Evolutionary conservation across 345 rosid genomes (phyloP).

Genomic region (Raphanus raphanistrum): DNA sequence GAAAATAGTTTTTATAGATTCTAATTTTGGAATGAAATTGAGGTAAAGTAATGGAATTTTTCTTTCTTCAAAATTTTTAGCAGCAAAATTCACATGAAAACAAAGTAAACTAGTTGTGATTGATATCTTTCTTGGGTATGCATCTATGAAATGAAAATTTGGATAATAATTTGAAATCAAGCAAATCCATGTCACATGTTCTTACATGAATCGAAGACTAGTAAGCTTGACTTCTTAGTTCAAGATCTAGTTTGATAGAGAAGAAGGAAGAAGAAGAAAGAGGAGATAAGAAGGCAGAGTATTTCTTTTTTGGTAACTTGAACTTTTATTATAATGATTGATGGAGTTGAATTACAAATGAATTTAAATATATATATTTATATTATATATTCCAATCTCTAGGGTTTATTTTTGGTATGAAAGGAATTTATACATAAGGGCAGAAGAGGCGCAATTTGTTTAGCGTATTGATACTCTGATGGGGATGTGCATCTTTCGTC

Average conservation of each 20-base stretch:
- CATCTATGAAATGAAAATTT: background rate
- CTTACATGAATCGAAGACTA: slow-evolving; percentile 24
- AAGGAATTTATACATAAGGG: slow-evolving; percentile 37
- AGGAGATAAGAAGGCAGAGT: slow-evolving; percentile 31
- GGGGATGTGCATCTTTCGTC: slow-evolving; percentile 27
- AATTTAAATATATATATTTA: background rate
- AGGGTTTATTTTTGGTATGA: slow-evolving; percentile 39
- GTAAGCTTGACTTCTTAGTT: slow-evolving; percentile 28
- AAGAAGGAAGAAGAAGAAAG: slow-evolving; percentile 4
- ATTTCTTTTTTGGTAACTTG: slow-evolving; percentile 28
- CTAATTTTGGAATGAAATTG: background rate
- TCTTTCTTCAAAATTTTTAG: background rate
- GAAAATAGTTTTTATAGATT: background rate
- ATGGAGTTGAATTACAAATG: slow-evolving; percentile 16
- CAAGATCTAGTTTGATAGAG: slow-evolving; percentile 25
- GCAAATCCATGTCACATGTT: slow-evolving; percentile 1
- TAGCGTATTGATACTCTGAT: slow-evolving; percentile 33
- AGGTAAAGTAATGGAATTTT: background rate
- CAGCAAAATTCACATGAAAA: slow-evolving; percentile 16
- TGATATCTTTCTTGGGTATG: slow-evolving; percentile 5
- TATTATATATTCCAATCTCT: slow-evolving; percentile 19
- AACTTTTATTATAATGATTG: slow-evolving; percentile 32
- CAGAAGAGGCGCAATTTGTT: slow-evolving; percentile 34
- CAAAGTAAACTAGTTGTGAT: background rate
- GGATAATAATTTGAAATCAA: background rate